A percentile compares a stretch with the other conserved stretches of the same genome.
Evolutionary conservation across 257 asterid species (phyloP).

Genomic region (Nemophila menziesii): DNA sequence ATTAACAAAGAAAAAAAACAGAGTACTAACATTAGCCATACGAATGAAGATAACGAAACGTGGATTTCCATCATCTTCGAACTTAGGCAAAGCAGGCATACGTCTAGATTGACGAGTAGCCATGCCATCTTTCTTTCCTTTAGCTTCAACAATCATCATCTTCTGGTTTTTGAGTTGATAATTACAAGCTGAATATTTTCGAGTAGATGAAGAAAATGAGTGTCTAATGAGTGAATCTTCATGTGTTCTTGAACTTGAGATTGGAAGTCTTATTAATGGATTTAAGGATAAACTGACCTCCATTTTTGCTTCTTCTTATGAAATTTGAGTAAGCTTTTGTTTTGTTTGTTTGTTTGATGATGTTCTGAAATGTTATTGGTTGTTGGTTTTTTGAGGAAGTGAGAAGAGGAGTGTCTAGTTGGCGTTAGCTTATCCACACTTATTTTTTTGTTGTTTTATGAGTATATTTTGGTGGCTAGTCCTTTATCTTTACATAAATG

Average conservation of each 20-base stretch:
- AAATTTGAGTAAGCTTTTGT: background rate
- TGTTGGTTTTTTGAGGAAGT: background rate
- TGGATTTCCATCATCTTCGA: slow-evolving; percentile 98
- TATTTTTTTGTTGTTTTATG: background rate
- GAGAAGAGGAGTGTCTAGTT: background rate
- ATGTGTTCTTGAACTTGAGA: slow-evolving; percentile 26
- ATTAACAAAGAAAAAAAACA: slow-evolving; percentile 1
- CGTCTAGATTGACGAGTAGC: slow-evolving; percentile 63
- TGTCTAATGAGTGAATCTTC: slow-evolving; percentile 33
- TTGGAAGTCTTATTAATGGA: slow-evolving; percentile 42
- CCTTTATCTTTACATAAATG: too few species aligned
- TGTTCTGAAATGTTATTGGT: background rate
- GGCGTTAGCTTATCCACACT: slow-evolving; percentile 20
- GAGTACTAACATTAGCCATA: slow-evolving; percentile 56
- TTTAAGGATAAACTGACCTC: slow-evolving; percentile 67
- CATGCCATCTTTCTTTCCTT: slow-evolving; percentile 91
- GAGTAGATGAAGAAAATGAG: slow-evolving; percentile 38
- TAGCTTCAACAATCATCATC: slow-evolving; percentile 55
- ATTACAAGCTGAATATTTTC: slow-evolving; percentile 2
- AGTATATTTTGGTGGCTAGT: background rate
- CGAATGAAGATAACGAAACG: slow-evolving; percentile 84
- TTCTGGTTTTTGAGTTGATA: slow-evolving; percentile 7
- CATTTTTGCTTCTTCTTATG: slow-evolving; percentile 12
- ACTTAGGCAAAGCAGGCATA: slow-evolving; percentile 75
- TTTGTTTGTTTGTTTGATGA: background rate